Conservation (phyloP, 371 early-diverging fungal species). For the Basidiobolus meristosporus region DNA sequence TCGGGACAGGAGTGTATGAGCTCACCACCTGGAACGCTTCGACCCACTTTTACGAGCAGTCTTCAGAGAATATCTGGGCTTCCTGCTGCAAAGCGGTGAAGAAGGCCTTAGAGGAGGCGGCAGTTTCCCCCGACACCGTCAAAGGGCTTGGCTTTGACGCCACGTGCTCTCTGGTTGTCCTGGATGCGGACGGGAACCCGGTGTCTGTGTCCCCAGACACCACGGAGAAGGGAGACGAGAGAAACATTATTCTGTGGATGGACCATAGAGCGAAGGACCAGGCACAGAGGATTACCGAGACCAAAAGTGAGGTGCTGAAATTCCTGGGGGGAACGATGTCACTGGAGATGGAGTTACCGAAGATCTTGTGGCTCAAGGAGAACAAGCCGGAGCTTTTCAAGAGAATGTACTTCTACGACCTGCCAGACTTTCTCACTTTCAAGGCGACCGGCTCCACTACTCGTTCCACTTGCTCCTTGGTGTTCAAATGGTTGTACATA, state of each 20-base stretch:
- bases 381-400: constrained; percentile 13
- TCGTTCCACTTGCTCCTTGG: constrained; percentile 39
- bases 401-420: neutral
- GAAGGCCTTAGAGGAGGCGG: constrained; percentile 13
- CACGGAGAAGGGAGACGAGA: constrained; percentile 8
- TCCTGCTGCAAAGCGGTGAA: constrained; percentile 22
- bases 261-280: constrained; percentile 50
- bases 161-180: constrained; percentile 47
- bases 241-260: constrained; percentile 55
- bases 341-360: constrained; percentile 59
- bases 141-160: constrained; percentile 59
- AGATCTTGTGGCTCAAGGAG: constrained; percentile 44
- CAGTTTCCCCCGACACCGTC: constrained; percentile 12
- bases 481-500: constrained; percentile 48
- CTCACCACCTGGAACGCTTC: constrained; percentile 20
- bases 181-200: constrained; percentile 20
- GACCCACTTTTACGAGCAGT: constrained; percentile 41
- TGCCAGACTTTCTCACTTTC: constrained; percentile 37
- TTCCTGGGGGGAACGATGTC: constrained; percentile 43
- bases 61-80: constrained; percentile 44
- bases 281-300: constrained; percentile 38
- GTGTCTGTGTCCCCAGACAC: constrained; percentile 20
- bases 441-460: constrained; percentile 29
- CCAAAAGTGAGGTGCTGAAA: constrained; percentile 27
- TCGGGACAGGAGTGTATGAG: constrained; percentile 18